Base-by-base conservation (phyloP, 805 yeast genomes). In the Candida insectorum region DNA sequence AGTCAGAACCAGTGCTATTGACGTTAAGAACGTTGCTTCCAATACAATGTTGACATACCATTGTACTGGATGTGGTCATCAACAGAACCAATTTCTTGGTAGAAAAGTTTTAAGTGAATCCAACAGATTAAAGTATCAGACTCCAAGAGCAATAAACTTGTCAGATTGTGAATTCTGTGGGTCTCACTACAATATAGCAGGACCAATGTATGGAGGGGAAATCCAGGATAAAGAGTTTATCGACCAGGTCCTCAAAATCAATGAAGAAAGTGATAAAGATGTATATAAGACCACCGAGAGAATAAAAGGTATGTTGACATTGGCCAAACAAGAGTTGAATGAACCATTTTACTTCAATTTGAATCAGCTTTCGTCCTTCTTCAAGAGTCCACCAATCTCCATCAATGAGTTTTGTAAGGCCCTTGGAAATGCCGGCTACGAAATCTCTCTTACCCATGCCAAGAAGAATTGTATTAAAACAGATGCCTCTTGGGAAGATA, bases 151-250 rank as follows among this genome's bases (percentile, higher is more conserved):
- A 17, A 44, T 47, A 0, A 71, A 79, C 3, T 71, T 79, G 2
- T 59, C 71, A 6, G 52, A 66, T 26, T 93, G 98, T 61, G 52
- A 68, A 17, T 79, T 69, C 55, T 93, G 98, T 62, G 80, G 74
- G 1, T 71, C 66, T 38, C 71, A 76, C 2, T 75, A 76, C 55
- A 95, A 85, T 53, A 54, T 93, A 22, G 88, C 91, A 6, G 99
- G 99, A 4, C 99, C 99, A 40, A 85, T 93, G 96, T 93, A 95
- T 85, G 88, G 79, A 8, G 95, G 88, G 0, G 66, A 72, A 5
- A 58, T 93, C 37, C 97, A 91, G 51, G 73, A 82, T 51, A 53
- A 56, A 16, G 76, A 71, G 13, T 93, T 91, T 49, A 67, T 91
- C 26, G 67, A 75, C 17, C 74, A 67, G 44, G 70, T 89, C 28